Percentiles rank a stretch among this genome's conserved stretches.
Conservation (phyloP, 2,329 filamentous ascomycete genomes). For the Botryotinia globosa region DNA sequence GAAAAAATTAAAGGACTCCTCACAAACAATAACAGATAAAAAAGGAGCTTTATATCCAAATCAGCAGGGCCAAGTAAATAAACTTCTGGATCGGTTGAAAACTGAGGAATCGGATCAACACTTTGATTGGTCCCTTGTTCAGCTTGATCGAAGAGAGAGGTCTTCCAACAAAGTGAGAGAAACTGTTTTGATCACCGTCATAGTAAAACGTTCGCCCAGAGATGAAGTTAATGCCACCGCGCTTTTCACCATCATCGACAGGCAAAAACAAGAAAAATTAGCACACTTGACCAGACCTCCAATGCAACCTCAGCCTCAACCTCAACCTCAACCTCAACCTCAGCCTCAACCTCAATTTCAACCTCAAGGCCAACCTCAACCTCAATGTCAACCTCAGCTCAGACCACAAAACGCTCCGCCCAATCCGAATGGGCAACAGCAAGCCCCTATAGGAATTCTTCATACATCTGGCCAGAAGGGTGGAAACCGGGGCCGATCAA, state of each 20-base stretch:
- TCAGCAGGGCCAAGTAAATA: constrained; percentile 35
- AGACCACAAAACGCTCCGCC: constrained; percentile 10
- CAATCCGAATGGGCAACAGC: constrained; percentile 3
- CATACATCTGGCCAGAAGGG: neutral
- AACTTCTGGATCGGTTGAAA: constrained; percentile 33
- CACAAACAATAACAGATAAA: constrained; percentile 32
- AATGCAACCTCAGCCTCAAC: constrained; percentile 15
- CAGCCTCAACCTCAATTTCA: constrained; percentile 17
- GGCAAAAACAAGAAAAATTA: constrained; percentile 22
- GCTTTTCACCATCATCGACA: constrained; percentile 29
- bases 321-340: constrained; percentile 2
- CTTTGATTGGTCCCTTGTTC: constrained; percentile 36
- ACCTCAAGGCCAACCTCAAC: constrained; percentile 1
- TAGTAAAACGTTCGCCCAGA: constrained; percentile 30
- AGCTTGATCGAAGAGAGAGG: constrained; percentile 30
- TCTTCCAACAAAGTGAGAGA: constrained; percentile 26
- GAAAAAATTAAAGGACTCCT: constrained; percentile 32
- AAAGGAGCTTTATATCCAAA: constrained; percentile 31
- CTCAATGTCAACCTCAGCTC: neutral
- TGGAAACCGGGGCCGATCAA: neutral
- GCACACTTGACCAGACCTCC: constrained; percentile 22
- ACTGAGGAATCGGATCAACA: constrained; percentile 28
- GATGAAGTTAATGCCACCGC: constrained; percentile 26
- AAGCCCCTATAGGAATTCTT: neutral
- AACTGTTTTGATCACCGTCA: constrained; percentile 34